Evolutionary conservation across 345 rosid species (phyloP).

Genomic region (Sapria himalayana): DNA sequence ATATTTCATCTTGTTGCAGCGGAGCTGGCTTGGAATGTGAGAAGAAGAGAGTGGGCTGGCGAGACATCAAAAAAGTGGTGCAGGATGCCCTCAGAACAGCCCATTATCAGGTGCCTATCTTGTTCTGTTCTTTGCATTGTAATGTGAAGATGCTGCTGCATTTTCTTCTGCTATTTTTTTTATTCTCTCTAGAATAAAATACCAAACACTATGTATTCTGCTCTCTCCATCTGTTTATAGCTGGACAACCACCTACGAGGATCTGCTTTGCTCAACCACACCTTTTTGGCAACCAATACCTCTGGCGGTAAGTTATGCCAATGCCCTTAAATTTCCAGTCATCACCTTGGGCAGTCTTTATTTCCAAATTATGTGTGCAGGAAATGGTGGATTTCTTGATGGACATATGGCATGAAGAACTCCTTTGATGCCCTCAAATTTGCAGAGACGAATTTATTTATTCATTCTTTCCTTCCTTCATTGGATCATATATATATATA

Average conservation of each 20-base stretch:
- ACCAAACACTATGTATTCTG: conserved; percentile 4
- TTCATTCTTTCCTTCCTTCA: too few species aligned
- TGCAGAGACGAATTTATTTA: too few species aligned
- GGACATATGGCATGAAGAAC: conserved; percentile 17
- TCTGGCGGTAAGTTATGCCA: conserved; percentile 15
- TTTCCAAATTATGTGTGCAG: too few species aligned
- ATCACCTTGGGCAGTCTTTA: too few species aligned
- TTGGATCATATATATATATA: too few species aligned
- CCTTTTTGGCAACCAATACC: conserved; percentile 22
- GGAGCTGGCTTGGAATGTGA: conserved; percentile 19
- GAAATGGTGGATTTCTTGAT: conserved; percentile 24
- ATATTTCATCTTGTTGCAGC: too few species aligned
- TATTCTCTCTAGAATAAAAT: background rate
- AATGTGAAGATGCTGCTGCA: background rate
- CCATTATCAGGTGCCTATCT: conserved; percentile 16
- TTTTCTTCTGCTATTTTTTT: background rate
- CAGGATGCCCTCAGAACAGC: conserved; percentile 15
- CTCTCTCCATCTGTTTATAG: too few species aligned
- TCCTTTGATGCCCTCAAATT: too few species aligned
- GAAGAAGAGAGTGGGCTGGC: conserved; percentile 19
- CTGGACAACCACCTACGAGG: conserved; percentile 20
- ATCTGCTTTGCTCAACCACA: conserved; percentile 16
- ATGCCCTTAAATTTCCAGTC: too few species aligned
- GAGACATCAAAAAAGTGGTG: conserved; percentile 12
- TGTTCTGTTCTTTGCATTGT: background rate